Evolutionary conservation across 345 rosid genomes (phyloP), one percentile per base, ranked within the genome.

Genomic region (Alliaria petiolata): DNA sequence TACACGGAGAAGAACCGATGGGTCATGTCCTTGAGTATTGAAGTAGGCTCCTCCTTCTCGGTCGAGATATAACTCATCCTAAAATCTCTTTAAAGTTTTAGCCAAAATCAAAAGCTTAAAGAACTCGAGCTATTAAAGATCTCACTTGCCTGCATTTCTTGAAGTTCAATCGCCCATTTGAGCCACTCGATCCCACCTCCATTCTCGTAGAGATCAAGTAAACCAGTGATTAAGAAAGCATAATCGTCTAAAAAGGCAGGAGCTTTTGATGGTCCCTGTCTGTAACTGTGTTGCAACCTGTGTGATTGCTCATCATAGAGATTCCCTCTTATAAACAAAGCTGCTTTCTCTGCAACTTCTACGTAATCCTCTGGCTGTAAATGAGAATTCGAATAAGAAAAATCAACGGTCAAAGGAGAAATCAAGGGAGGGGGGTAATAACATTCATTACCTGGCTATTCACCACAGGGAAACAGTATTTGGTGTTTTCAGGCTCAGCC

Each of bases 181-280:
- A 90, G 81, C 97, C 97, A 93, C 10, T 70, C 34, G 6, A 67
- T 69, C 17, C 71, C 83, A 52, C 96, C 86, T 52, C 97, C 98
- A 54, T 50, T 81, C 83, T 89, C 97, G 28, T 85, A 93, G 20
- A 93, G 82, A 83, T 93, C 97, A 39, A 93, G 82, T 61, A 93
- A 79, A 16, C 95, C 97, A 60, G 89, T 67, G 76, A 93, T 89
- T 34, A 93, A 81, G 79, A 93, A 93, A 56, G 98, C 96, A 76
- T 92, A 92, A 81, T 92, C 98, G 42, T 92, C 98, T 76, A 93
- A 70, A 67, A 93, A 93, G 49, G 91, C 98, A 11, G 98, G 98
- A 53, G 98, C 98, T 79, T 78, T 89, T 0, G 97, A 87, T 36
- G 98, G 97, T 49, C 96, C 98, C 61, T 89, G 80, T 65, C 98